Evolutionary conservation across 1,139 yeast genomes (phyloP), one percentile per base, ranked within the genome.

Genomic region (Maudiozyma humilis): DNA sequence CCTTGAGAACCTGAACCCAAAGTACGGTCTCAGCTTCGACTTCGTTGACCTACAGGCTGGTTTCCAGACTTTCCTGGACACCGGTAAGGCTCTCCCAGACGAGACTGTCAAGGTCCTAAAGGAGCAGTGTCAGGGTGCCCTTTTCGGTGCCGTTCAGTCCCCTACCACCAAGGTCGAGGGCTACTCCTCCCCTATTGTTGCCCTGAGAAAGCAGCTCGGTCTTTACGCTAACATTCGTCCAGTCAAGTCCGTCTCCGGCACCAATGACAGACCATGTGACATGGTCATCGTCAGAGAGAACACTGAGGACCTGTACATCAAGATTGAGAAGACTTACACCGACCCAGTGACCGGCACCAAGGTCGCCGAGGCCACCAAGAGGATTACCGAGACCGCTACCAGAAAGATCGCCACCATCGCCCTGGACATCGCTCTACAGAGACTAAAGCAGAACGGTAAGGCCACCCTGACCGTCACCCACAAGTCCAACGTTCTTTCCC

Each of bases 251-350:
- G 96, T 89, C 35, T 81, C 76, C 42, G 91, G 91, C 43, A 74
- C 78, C 45, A 80, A 80, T 46, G 72, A 68, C 48, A 80, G 89
- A 70, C 91, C 93, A 33, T 95, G 89, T 43, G 98, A 91, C 65
- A 82, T 91, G 85, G 95, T 93, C 40, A 91, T 91, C 64, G 98
- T 91, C 38, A 84, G 98, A 66, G 98, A 91, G 70, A 91, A 91
- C 72, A 91, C 98, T 48, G 98, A 91, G 70, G 98, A 91, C 67
- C 75, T 89, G 57, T 91, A 91, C 69, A 82, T 91, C 66, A 91
- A 91, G 72, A 95, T 89, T 64, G 98, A 91, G 69, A 79, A 71
- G 58, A 69, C 87, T 40, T 84, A 73, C 63, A 74, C 73, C 45
- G 79, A 77, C 49, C 77, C 76, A 54, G 87, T 82, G 54, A 84